Evolutionary conservation across 2,329 filamentous ascomycete species (phyloP), one percentile per base, ranked within the genome.

Genomic region (Trichoderma atroviride): DNA sequence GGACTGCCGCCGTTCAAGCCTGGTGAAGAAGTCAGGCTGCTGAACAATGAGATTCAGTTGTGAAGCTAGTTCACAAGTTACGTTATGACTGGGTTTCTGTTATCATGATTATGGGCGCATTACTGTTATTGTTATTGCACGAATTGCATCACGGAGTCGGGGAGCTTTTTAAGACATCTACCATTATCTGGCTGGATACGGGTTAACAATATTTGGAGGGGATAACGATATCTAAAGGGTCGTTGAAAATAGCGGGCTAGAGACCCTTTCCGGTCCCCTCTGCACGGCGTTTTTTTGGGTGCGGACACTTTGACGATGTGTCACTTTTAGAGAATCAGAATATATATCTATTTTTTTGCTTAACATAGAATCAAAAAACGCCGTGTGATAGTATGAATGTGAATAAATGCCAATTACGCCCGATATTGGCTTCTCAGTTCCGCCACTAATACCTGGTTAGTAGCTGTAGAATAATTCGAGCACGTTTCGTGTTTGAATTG

Each of bases 1-100:
- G 94, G 94, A 5, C 86, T 99, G 74, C 96, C 96, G 16, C 92
- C 96, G 5, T 99, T 99, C 85, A 97, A 97, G 85, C 94, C 94
- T 4, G 96, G 96, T 19, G 94, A 99, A 84, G 94, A 98, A 82
- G 94, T 98, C 62, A 87, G 90, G 76, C 84, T 99, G 70, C 79
- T 97, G 76, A 95, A 96, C 79, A 93, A 97, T 74, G 89, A 93
- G 76, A 88, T 93, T 70, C 94, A 97, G 83, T 82, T 97, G 77
- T 97, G 76, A 72, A n/a, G 40, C 22, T 37, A 33, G 22, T 47
- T 57, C 27, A 14, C 24, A 13, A 35, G 33, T 13, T 59, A 24
- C n/a, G 43, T n/a, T 50, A 37, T 50, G n/a, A 52, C 37, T 67
- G 29, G 55, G 64, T 31, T 59, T 59, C 16, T 50, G n/a, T 14